phyloP scores from a whole-genome alignment of 1,139 yeast genomes.

The Lodderomyces elongisporus region DNA sequence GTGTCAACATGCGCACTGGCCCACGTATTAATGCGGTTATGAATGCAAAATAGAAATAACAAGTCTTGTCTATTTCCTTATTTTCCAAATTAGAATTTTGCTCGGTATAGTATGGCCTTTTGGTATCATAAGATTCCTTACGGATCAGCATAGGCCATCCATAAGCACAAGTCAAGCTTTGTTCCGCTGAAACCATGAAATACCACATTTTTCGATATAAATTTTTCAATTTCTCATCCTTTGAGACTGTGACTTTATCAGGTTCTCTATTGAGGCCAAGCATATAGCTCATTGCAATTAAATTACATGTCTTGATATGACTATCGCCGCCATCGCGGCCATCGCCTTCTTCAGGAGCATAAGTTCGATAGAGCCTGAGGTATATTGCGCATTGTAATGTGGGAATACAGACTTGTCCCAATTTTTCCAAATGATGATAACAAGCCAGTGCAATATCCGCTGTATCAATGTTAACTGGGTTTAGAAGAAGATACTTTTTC shows the following conservation, averaged over 20 bases:
- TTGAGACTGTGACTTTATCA: slow-evolving; percentile 16
- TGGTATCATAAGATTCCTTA: slow-evolving; percentile 32
- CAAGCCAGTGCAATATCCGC: slow-evolving; percentile 28
- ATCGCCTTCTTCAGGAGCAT: slow-evolving; percentile 51
- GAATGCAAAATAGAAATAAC: slow-evolving; percentile 15
- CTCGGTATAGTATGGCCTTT: slow-evolving; percentile 24
- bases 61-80: slow-evolving; percentile 15
- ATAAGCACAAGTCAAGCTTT: slow-evolving; percentile 27
- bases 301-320: slow-evolving; percentile 28
- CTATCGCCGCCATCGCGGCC: slow-evolving; percentile 43
- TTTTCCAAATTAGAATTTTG: slow-evolving; percentile 12
- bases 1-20: slow-evolving; percentile 9
- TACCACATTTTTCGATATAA: slow-evolving; percentile 51
- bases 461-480: slow-evolving; percentile 24
- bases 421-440: slow-evolving; percentile 22
- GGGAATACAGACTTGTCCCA: slow-evolving; percentile 20
- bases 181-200: slow-evolving; percentile 31
- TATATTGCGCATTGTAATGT: slow-evolving; percentile 32
- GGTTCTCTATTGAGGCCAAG: slow-evolving; percentile 46
- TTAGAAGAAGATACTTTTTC: slow-evolving; percentile 29
- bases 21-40: slow-evolving; percentile 16
- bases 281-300: slow-evolving; percentile 38
- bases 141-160: slow-evolving; percentile 38
- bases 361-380: slow-evolving; percentile 40
- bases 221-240: slow-evolving; percentile 25